A percentile compares a stretch with the other conserved stretches of the same genome.
Evolutionary conservation across 2,329 filamentous ascomycete species (phyloP).

Genomic region (Beauveria pseudobassiana): DNA sequence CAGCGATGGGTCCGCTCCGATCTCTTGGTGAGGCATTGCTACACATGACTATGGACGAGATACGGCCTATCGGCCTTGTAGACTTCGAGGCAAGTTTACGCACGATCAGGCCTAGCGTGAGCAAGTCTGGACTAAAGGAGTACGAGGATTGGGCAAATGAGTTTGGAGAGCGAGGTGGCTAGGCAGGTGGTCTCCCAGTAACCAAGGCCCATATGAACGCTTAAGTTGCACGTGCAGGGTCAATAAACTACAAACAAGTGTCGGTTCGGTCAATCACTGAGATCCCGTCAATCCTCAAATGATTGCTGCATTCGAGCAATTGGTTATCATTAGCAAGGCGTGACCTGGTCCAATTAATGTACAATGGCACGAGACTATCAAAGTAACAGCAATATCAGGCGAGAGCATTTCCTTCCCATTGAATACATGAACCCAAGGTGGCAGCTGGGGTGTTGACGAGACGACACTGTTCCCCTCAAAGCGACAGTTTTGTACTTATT

Average conservation of each 20-base stretch:
- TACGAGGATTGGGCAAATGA: conserved; percentile 93
- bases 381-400: neutral
- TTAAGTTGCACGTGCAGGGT: neutral
- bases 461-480: neutral
- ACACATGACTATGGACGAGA: conserved; percentile 89
- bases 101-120: conserved; percentile 86
- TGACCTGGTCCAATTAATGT: neutral
- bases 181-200: neutral
- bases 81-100: conserved; percentile 81
- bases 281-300: too few relatives aligned
- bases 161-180: conserved; percentile 88
- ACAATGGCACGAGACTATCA: neutral
- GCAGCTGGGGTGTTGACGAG: neutral
- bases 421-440: neutral
- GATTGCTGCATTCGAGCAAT: neutral
- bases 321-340: neutral
- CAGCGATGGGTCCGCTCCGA: conserved; percentile 90
- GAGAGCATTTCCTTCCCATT: neutral
- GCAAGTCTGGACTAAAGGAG: conserved; percentile 72
- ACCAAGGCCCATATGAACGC: too few relatives aligned
- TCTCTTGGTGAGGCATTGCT: conserved; percentile 84
- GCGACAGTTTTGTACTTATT: neutral
- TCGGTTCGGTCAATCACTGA: neutral
- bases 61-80: conserved; percentile 71
- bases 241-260: neutral